These are phyloP conservation scores for Cymbidium sinense DNA, from an alignment of 106 monocot genomes.

Conservation along the genomic window DNA sequence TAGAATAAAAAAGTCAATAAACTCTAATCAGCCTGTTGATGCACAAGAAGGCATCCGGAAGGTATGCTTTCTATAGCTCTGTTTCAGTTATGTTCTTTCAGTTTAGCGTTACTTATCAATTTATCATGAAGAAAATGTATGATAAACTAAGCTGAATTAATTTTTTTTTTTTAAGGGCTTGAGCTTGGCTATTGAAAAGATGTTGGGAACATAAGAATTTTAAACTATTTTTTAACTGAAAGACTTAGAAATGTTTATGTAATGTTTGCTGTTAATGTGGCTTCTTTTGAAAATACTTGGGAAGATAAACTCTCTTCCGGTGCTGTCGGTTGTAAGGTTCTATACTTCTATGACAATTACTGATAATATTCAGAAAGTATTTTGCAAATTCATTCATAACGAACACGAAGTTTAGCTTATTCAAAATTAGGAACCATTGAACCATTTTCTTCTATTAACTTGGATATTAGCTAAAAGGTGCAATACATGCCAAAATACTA, in stretches of 20 bases:
- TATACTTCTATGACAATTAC: not conserved
- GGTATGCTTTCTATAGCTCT: conserved; percentile 27
- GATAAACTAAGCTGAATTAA: not conserved
- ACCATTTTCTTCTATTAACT: not conserved
- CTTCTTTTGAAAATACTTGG: not conserved
- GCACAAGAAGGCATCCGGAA: conserved; percentile 79
- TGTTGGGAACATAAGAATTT: not conserved
- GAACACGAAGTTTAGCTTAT: not conserved
- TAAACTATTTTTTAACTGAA: not conserved
- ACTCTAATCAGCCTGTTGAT: conserved; percentile 78
- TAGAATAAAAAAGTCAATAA: conserved; percentile 31
- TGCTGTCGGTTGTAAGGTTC: not conserved
- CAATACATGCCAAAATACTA: not conserved
- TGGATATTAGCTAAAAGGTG: not conserved
- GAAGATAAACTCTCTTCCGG: not conserved
- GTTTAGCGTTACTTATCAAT: not conserved
- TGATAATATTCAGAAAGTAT: not conserved
- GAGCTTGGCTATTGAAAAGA: not conserved
- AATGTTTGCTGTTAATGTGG: not conserved
- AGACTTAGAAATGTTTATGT: not conserved
- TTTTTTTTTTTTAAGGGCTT: not conserved
- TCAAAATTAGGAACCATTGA: not conserved
- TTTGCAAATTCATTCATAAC: not conserved
- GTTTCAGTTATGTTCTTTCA: not conserved
- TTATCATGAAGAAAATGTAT: not conserved